phyloP scores from a whole-genome alignment of 306 rosid species.

The Prunus mume region DNA sequence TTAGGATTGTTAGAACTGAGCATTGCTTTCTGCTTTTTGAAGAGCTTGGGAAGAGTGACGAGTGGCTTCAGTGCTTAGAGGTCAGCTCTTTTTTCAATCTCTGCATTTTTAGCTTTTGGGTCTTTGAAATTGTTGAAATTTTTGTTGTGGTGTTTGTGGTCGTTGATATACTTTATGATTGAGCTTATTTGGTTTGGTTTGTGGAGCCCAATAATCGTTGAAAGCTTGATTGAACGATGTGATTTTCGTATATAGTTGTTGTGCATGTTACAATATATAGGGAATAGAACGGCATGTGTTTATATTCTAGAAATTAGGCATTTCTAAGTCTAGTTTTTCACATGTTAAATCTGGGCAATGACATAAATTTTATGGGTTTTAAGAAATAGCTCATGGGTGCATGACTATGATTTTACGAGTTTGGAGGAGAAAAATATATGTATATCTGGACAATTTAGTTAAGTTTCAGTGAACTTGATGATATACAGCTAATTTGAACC shows the following conservation, averaged over 20 bases:
- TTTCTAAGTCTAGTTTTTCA: neutral
- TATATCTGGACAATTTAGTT: neutral
- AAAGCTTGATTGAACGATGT: neutral
- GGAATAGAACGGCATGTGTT: neutral
- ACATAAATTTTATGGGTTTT: neutral
- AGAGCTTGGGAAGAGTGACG: constrained; percentile 68
- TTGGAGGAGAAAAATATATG: neutral
- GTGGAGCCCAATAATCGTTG: neutral
- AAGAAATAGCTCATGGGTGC: neutral
- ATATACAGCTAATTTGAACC: neutral
- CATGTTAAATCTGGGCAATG: neutral
- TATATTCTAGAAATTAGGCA: neutral
- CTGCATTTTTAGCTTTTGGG: constrained; percentile 3
- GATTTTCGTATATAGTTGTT: neutral
- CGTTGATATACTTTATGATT: neutral
- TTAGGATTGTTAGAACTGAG: constrained; percentile 61
- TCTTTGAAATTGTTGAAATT: neutral
- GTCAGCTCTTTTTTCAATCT: constrained; percentile 29
- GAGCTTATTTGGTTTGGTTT: neutral
- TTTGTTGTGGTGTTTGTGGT: neutral
- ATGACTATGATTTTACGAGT: neutral
- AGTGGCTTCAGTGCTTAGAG: constrained; percentile 94
- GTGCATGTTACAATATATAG: neutral
- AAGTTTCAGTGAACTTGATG: neutral
- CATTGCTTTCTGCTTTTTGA: constrained; percentile 88